Percentiles rank a stretch among this genome's conserved stretches.
Conservation (phyloP, 176 grass and related monocot genomes). For the Puccinellia tenuiflora region DNA sequence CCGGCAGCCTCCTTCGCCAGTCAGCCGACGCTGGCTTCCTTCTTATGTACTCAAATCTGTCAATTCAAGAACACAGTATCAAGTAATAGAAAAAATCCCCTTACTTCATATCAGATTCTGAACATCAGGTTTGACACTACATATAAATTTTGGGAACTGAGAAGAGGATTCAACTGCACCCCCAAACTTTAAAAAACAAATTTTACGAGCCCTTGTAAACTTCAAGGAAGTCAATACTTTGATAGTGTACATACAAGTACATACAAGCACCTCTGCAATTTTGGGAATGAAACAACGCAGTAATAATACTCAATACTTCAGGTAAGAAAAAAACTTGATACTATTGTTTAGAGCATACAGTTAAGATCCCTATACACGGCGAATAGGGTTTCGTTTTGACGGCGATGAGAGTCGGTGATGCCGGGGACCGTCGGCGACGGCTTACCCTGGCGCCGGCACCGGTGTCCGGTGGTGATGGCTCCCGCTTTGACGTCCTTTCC, state of each 20-base stretch:
- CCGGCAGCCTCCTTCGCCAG: constrained; percentile 24
- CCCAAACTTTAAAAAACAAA: background rate
- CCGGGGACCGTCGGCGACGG: no score
- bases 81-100: background rate
- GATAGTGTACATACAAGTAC: background rate
- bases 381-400: no score
- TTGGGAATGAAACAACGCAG: constrained; percentile 1
- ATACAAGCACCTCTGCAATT: background rate
- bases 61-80: background rate
- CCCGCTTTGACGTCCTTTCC: no score
- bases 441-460: no score
- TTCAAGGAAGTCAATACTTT: background rate
- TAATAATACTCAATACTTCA: no score
- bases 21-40: constrained; percentile 1
- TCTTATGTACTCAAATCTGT: constrained; percentile 22
- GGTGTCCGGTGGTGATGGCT: no score
- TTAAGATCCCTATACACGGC: background rate
- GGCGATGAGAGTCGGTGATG: no score
- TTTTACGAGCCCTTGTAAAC: background rate
- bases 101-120: background rate
- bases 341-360: background rate
- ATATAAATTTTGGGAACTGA: background rate
- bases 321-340: no score
- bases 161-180: background rate
- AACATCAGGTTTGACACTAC: background rate